A percentile compares a stretch with the other conserved stretches of the same genome.
phyloP scores from a whole-genome alignment of 2,329 filamentous ascomycete genomes.

The Emydomyces testavorans region DNA sequence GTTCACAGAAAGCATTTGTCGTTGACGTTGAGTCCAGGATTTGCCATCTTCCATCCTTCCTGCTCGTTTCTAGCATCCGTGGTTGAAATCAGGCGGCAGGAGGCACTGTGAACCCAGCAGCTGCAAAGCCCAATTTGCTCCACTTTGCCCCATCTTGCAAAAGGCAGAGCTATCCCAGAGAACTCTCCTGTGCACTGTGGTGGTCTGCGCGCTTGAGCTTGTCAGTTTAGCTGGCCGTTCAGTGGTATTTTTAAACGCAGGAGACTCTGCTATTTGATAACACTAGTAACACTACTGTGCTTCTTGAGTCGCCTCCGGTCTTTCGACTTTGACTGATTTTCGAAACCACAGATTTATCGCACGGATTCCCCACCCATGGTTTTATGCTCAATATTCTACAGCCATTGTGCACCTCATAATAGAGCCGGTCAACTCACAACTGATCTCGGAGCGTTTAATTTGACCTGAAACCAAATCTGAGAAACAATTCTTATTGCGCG shows the following conservation, averaged over 20 bases:
- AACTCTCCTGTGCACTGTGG: neutral
- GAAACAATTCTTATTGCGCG: neutral
- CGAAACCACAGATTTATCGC: constrained; percentile 12
- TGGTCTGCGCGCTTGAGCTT: constrained; percentile 10
- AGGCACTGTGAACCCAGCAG: constrained; percentile 3
- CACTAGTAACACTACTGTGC: constrained; percentile 3
- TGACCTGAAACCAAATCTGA: neutral
- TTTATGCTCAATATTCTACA: constrained; percentile 14
- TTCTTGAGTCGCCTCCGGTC: constrained; percentile 10
- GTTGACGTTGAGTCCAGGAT: constrained; percentile 3
- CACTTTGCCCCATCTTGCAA: constrained; percentile 3
- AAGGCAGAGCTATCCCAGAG: constrained; percentile 4
- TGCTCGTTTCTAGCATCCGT: constrained; percentile 1
- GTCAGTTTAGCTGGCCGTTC: constrained; percentile 2
- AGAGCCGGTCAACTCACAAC: neutral
- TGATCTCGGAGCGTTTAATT: neutral
- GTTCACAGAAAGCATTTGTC: constrained; percentile 4
- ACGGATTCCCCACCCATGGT: constrained; percentile 21
- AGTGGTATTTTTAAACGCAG: constrained; percentile 7
- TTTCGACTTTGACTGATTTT: constrained; percentile 2
- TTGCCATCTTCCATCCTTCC: constrained; percentile 8
- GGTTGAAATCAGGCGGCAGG: constrained; percentile 9
- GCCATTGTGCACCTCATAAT: neutral
- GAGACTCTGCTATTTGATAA: constrained; percentile 4
- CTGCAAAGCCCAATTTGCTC: constrained; percentile 9